Base-by-base conservation (phyloP, 805 yeast genomes). In the Candida germanica region DNA sequence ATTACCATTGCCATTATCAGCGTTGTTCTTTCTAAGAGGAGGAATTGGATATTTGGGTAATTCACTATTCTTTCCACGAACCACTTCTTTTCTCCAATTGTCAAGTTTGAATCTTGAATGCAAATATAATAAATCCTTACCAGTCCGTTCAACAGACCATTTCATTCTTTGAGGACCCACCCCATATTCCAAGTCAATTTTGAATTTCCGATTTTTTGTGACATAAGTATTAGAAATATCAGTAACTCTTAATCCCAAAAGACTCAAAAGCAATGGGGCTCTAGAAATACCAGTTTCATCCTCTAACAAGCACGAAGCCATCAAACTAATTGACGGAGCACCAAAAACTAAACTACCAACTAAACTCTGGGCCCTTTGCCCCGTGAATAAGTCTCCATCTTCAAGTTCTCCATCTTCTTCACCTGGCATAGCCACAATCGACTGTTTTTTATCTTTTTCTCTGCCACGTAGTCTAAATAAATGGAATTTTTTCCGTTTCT, bases 131-230 rank as follows among this genome's bases (percentile, higher is more conserved):
- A 93, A 66, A 43, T 88, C 96, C 48, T 79, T 77, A 31, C 81
- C 76, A 15, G 79, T 82, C 49, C 82, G 83, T 19, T 77, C 69
- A 5, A 93, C 75, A 1, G 81, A 67, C 98, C 98, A 93, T 48
- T 77, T 76, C 48, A 88, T 64, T 36, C 88, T 63, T 38, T 80
- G 77, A 5, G 79, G 75, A 2, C 96, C 96, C 21, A 88, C 77
- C 5, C 98, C 98, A 53, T 93, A 93, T 53, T 89, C 96, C 29
- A 93, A 65, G 32, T 83, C 85, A n/a, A 93, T 64, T 40, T 75
- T 68, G 47, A 75, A 83, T 36, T 68, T 73, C 38, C 66, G 47
- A 35, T 66, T 71, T 40, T 65, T 69, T 2, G 71, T 59, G 31
- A 51, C 43, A 3, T 58, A 58, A 35, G 48, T 66, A 38, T 58